Evolutionary conservation across 2,329 filamentous ascomycete species (phyloP), one percentile per base, ranked within the genome.

Genomic region (Rachicladosporium sp.): DNA sequence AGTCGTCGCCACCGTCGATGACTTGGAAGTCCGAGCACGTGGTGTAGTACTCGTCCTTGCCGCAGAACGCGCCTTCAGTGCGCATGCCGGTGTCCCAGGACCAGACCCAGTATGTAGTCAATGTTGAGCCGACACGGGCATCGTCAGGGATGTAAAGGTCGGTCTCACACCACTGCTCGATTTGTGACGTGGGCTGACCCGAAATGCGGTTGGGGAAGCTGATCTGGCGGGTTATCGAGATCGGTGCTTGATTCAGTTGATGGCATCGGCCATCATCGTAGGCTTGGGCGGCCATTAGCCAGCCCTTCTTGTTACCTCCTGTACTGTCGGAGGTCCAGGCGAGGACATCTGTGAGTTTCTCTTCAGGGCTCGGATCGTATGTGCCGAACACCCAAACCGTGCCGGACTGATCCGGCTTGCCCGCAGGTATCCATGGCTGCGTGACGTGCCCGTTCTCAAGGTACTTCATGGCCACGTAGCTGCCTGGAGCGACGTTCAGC

Each of bases 41-140:
- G 4, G 69, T 75, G 56, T 78, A 78, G 51, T 67, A 73, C 55
- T 78, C 70, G 46, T 70, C 65, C 46, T 69, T 70, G 45, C 62
- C 63, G 6, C 71, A 48, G 57, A 60, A 30, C 55, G 56, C 54
- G 5, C 56, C 43, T 4, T 45, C 49, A 6, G 35, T 10, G 11
- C 27, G 11, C 9, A 32, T 21, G 77, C 48, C 67, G 10, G 75
- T 79, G 2, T 82, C 80, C 85, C 86, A 98, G 60, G 93, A 82
- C 91, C 91, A 96, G 33, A 95, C 80, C 91, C 89, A 96, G 68
- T 94, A 93, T 37, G 94, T 64, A 3, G 86, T 89, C 58, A 88
- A 85, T 29, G 71, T 70, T 7, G 35, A 27, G 32, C 77, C 76
- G 7, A 68, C 59, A 11, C 71, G 60, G 34, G 76, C 66, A 50